Percentiles rank a stretch among this genome's conserved stretches.
Conservation (phyloP, 495 filamentous ascomycete genomes). For the Aspergillus affinis region DNA sequence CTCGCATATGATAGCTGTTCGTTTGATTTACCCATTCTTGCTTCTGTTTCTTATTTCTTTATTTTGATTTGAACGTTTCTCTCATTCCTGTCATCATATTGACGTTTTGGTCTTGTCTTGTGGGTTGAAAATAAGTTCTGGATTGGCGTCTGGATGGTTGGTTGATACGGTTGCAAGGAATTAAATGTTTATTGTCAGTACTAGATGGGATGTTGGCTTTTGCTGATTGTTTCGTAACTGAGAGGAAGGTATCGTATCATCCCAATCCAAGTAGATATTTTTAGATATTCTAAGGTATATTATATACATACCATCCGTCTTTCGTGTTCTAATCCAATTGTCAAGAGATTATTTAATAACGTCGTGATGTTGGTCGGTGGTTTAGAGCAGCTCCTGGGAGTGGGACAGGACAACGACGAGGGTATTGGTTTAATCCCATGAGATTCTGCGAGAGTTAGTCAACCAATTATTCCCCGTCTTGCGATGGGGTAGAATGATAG, state of each 20-base stretch:
- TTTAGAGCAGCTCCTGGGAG: no score
- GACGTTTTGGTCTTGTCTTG: background rate
- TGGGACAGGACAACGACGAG: no score
- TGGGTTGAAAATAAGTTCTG: background rate
- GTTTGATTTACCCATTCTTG: background rate
- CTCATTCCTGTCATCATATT: background rate
- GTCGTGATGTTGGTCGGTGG: no score
- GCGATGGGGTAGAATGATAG: background rate
- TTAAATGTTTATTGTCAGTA: background rate
- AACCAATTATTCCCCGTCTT: background rate
- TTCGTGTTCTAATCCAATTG: no score
- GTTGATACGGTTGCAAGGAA: background rate
- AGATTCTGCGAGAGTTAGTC: constrained; percentile 35
- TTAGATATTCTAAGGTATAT: no score
- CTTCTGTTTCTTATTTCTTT: background rate
- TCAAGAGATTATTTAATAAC: no score
- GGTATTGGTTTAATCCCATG: constrained; percentile 34
- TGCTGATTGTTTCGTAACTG: background rate
- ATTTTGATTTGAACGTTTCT: background rate
- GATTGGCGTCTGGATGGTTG: background rate
- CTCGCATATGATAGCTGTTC: background rate
- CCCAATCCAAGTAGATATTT: no score
- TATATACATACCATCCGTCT: background rate
- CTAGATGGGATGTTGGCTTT: background rate
- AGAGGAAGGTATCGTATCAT: no score